phyloP scores from a whole-genome alignment of 192 early-diverging fungal species.

The Paraglomus brasilianum region DNA sequence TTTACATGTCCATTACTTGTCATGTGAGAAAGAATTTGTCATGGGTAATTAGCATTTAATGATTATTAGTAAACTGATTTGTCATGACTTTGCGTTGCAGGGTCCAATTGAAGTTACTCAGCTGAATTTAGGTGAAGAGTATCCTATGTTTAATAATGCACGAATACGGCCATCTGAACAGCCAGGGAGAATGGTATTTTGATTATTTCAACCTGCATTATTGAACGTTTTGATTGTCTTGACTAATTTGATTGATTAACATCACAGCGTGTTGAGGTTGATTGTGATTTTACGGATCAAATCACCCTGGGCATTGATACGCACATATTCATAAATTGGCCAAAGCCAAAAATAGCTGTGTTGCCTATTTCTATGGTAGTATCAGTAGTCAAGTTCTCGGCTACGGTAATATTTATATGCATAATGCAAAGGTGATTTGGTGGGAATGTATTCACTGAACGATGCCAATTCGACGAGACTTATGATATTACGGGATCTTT shows the following conservation, averaged over 20 bases:
- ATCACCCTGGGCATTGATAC: constrained; percentile 93
- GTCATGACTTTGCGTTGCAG: too few species aligned
- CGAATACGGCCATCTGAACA: constrained; percentile 54
- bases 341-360: constrained; percentile 81
- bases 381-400: constrained; percentile 85
- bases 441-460: not conserved
- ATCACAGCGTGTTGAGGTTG: constrained; percentile 68
- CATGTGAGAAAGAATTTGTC: too few species aligned
- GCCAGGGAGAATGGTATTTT: constrained; percentile 48
- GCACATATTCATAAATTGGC: constrained; percentile 94
- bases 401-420: constrained; percentile 64
- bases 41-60: too few species aligned
- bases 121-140: constrained; percentile 58
- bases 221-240: constrained; percentile 1
- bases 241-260: constrained; percentile 18
- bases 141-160: constrained; percentile 56
- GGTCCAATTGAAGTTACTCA: constrained; percentile 59
- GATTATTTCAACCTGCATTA: not conserved
- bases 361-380: constrained; percentile 87
- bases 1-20: not conserved
- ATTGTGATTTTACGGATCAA: constrained; percentile 87
- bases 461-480: constrained; percentile 1
- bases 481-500: constrained; percentile 21
- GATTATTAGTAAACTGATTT: too few species aligned
- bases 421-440: not conserved